A percentile compares a stretch with the other conserved stretches of the same genome.
These are phyloP conservation scores for Andrographis paniculata DNA, from an alignment of 305 asterid genomes.

Conservation along the genomic window DNA sequence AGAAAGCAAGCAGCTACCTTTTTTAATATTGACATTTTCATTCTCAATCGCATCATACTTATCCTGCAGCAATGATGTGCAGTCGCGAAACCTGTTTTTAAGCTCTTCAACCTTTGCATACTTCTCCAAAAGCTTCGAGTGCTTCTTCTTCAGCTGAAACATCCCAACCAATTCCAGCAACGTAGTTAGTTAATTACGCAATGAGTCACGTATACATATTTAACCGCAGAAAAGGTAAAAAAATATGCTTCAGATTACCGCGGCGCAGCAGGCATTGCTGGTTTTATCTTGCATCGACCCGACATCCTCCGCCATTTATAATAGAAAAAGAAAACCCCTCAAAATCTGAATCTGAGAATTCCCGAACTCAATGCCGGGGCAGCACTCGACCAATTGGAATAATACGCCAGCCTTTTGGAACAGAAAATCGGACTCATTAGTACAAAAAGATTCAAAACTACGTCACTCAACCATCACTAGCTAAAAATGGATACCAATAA, in stretches of 20 bases:
- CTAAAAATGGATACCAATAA: too few relatives aligned
- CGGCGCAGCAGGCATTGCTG: constrained; percentile 50
- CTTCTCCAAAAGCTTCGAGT: constrained; percentile 41
- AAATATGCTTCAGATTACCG: constrained; percentile 44
- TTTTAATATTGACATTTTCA: constrained; percentile 35
- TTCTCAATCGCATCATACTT: constrained; percentile 30
- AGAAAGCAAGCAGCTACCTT: constrained; percentile 30
- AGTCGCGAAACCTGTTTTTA: constrained; percentile 37
- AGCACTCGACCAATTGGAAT: too few relatives aligned
- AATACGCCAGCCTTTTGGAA: too few relatives aligned
- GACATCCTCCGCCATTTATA: constrained; percentile 47
- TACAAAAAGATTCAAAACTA: too few relatives aligned
- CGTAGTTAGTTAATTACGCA: neutral
- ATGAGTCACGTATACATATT: neutral
- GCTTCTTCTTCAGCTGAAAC: constrained; percentile 52
- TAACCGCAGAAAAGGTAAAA: neutral
- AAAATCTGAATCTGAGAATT: constrained; percentile 6
- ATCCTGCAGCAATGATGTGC: constrained; percentile 25
- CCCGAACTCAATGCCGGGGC: neutral
- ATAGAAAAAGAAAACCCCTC: constrained; percentile 11
- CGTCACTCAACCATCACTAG: too few relatives aligned
- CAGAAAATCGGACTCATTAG: too few relatives aligned
- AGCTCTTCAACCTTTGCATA: constrained; percentile 32
- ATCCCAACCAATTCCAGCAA: neutral
- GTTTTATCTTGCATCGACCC: constrained; percentile 34